Evolutionary conservation across 2,329 filamentous ascomycete species (phyloP), one percentile per base, ranked within the genome.

Genomic region (Trichoderma cornu-damae): DNA sequence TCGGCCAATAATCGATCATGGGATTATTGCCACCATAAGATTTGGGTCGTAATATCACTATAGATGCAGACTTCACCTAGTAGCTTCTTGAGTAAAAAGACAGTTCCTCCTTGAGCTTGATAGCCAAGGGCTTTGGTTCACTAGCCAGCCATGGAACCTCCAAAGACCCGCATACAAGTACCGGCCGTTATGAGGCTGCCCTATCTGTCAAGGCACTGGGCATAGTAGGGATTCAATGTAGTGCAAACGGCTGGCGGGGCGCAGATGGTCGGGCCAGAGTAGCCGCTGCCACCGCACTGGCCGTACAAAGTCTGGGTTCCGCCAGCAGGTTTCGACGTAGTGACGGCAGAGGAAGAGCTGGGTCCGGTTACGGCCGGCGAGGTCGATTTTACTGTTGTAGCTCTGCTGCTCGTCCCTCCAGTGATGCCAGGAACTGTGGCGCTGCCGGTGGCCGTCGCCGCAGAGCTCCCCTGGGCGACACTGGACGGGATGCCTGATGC

Each of bases 401-500:
- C 8, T 30, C 8, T 38, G 16, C 52, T 55, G 16, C 22, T 55
- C 22, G 51, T 20, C n/a, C 28, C 30, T 54, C 51, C 51, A 22
- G 49, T 42, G 12, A 38, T 16, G 18, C 50, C 50, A 16, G 52
- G 32, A 55, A 47, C 34, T 4, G 38, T 53, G 16, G 48, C 47
- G 26, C 35, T 58, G 47, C 28, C 22, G 24, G 66, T 67, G 6
- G 62, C 63, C 3, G 61, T 66, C 11, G 65, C 65, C 14, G 59
- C 48, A 0, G 66, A 68, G 47, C 64, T 63, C 2, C 59, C 58
- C 59, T 69, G 67, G 18, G 60, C 59, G 24, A 67, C 63, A 9
- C 63, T 68, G 1, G 66, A 61, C 3, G 62, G 58, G 14, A 67
- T 66, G 5, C 66, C 67, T 22, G 64, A 28, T 16, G 66, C 58